Conservation (phyloP, 176 grass and related monocot genomes). For the Leersia perrieri region DNA sequence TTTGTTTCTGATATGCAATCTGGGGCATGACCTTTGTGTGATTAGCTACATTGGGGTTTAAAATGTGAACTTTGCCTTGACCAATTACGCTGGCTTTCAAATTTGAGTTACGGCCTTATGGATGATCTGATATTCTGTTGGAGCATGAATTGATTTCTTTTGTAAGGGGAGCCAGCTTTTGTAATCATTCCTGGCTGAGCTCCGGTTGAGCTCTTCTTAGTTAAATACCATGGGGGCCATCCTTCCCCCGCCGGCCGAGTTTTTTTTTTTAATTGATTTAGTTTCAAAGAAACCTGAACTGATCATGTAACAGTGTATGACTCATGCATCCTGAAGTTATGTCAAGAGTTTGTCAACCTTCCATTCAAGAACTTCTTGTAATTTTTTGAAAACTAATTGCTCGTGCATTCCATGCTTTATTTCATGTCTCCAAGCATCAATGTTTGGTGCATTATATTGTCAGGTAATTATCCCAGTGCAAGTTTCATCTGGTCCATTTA, state of each 20-base stretch:
- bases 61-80: neutral
- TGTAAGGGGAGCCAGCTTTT: no score
- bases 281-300: neutral
- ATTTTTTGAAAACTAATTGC: conserved; percentile 7
- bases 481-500: neutral
- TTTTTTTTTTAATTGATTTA: no score
- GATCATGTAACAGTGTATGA: neutral
- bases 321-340: neutral
- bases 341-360: neutral
- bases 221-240: no score
- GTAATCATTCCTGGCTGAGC: no score
- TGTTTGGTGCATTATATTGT: neutral
- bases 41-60: neutral
- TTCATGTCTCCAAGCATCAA: conserved; percentile 3
- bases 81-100: neutral
- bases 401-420: neutral
- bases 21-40: neutral
- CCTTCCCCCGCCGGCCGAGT: no score
- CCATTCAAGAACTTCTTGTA: neutral
- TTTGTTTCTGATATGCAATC: neutral
- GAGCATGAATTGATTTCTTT: neutral
- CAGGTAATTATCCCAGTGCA: neutral
- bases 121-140: neutral
- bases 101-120: neutral
- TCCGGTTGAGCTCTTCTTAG: no score